A percentile compares a stretch with the other conserved stretches of the same genome.
These are phyloP conservation scores for Taphrina betulina DNA, from an alignment of 1,139 yeast genomes.

Conservation along the genomic window DNA sequence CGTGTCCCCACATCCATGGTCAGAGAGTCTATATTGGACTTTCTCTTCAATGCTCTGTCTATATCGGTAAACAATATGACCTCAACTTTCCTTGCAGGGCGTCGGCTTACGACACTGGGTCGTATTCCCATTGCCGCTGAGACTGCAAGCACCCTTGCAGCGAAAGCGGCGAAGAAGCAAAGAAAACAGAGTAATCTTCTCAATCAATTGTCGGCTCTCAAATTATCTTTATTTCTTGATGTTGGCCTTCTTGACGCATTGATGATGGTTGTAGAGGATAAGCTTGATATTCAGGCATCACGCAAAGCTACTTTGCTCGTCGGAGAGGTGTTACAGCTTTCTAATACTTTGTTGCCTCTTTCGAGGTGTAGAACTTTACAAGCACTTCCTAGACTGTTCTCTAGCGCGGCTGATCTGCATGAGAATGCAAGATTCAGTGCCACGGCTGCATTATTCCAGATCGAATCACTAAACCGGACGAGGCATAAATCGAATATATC, in stretches of 20 bases:
- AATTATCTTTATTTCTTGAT: conserved; percentile 55
- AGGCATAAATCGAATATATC: conserved; percentile 20
- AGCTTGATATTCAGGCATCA: conserved; percentile 50
- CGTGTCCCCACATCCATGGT: conserved; percentile 57
- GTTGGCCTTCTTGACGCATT: conserved; percentile 57
- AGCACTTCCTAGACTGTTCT: conserved; percentile 43
- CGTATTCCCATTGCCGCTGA: conserved; percentile 29
- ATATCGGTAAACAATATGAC: conserved; percentile 65
- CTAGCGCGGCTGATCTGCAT: conserved; percentile 41
- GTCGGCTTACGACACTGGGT: conserved; percentile 41
- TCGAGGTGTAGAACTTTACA: conserved; percentile 41
- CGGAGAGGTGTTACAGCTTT: conserved; percentile 60
- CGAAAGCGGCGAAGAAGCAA: not conserved
- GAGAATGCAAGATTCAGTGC: conserved; percentile 38
- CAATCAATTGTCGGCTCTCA: conserved; percentile 63
- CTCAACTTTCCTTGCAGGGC: conserved; percentile 46
- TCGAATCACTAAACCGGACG: conserved; percentile 44
- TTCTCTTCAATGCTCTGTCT: conserved; percentile 65
- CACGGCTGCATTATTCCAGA: conserved; percentile 47
- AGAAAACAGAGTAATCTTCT: conserved; percentile 25
- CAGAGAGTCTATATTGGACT: conserved; percentile 52
- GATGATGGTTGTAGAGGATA: conserved; percentile 51
- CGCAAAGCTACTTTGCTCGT: conserved; percentile 64
- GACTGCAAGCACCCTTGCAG: conserved; percentile 1
- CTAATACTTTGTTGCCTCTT: conserved; percentile 56